phyloP scores from a whole-genome alignment of 805 yeast species.

The Clavispora phyllophila region DNA sequence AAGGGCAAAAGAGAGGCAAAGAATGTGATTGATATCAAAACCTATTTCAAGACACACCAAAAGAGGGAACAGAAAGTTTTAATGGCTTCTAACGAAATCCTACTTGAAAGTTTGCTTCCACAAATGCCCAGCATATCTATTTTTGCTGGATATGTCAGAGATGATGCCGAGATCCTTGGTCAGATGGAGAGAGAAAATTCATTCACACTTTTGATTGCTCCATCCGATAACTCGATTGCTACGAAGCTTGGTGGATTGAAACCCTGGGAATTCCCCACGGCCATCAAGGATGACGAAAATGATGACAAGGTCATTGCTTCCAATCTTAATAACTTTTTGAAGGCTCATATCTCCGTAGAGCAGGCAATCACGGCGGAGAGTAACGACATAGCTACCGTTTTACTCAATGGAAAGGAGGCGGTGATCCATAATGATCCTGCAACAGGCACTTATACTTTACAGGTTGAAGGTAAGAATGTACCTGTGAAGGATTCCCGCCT shows the following conservation, averaged over 20 bases:
- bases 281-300: slow-evolving; percentile 33
- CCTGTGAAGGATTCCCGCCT: slow-evolving; percentile 22
- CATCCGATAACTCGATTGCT: slow-evolving; percentile 52
- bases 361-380: neutral
- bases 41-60: slow-evolving; percentile 2
- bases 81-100: slow-evolving; percentile 4
- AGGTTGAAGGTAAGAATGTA: slow-evolving; percentile 13
- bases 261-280: slow-evolving; percentile 79
- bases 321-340: slow-evolving; percentile 56
- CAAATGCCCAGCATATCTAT: slow-evolving; percentile 43
- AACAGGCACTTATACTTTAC: slow-evolving; percentile 15
- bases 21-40: slow-evolving; percentile 14
- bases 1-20: slow-evolving; percentile 17
- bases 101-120: slow-evolving; percentile 35
- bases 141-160: slow-evolving; percentile 68
- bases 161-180: slow-evolving; percentile 44
- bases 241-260: slow-evolving; percentile 46
- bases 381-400: slow-evolving; percentile 11
- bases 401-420: slow-evolving; percentile 19
- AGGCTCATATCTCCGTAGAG: slow-evolving; percentile 46
- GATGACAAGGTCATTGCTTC: slow-evolving; percentile 36
- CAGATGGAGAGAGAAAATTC: slow-evolving; percentile 43
- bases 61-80: slow-evolving; percentile 9
- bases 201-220: slow-evolving; percentile 59
- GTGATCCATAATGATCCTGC: slow-evolving; percentile 17